A percentile compares a stretch with the other conserved stretches of the same genome.
Evolutionary conservation across 176 grass and related monocot genomes (phyloP).

Genomic region (Poa pratensis): DNA sequence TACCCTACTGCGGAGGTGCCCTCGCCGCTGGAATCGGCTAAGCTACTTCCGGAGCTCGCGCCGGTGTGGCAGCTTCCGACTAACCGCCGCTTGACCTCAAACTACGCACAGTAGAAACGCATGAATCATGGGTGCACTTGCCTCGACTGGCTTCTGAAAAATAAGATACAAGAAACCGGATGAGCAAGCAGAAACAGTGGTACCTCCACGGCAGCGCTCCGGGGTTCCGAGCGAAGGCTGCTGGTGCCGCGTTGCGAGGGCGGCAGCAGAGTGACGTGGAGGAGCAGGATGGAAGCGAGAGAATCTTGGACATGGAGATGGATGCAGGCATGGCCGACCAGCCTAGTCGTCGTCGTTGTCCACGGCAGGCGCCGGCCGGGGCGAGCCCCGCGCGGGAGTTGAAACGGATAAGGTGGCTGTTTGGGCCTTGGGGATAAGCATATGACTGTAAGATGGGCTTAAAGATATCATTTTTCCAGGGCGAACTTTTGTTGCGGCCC

Average conservation of each 20-base stretch:
- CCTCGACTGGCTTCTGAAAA: not conserved
- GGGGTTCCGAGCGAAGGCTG: not conserved
- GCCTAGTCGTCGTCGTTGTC: not conserved
- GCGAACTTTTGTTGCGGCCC: not conserved
- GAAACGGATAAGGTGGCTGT: conserved; percentile 12
- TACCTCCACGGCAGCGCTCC: not conserved
- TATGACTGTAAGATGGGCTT: not conserved
- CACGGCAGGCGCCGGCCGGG: not conserved
- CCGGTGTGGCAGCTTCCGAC: not conserved
- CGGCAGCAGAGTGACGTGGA: not conserved
- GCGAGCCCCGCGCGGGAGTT: conserved; percentile 13
- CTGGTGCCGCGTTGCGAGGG: not conserved
- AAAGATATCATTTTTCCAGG: not conserved
- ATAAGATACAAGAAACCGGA: not conserved
- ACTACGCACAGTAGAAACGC: not conserved
- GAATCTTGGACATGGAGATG: conserved; percentile 23
- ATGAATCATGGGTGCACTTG: not conserved
- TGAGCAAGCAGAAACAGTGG: not conserved
- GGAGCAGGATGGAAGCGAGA: not conserved
- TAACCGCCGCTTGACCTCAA: not conserved
- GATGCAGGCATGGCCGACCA: not conserved
- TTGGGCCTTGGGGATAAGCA: not conserved
- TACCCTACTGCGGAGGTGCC: not conserved
- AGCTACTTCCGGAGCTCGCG: not conserved
- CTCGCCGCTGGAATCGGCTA: not conserved